Evolutionary conservation across 2,329 filamentous ascomycete genomes (phyloP), one percentile per base, ranked within the genome.

Genomic region (Trichoderma endophyticum): DNA sequence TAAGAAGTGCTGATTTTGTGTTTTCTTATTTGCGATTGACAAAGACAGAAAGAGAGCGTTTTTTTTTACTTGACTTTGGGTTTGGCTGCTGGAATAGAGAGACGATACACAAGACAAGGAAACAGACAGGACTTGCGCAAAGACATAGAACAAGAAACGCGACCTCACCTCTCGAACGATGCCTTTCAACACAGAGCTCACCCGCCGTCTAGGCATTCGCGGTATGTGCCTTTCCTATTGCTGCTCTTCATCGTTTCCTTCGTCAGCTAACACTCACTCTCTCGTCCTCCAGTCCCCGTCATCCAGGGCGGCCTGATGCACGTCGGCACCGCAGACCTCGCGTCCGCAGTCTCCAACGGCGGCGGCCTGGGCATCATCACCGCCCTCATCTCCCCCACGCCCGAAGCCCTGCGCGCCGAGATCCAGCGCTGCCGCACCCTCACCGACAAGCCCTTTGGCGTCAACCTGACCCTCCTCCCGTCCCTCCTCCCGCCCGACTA

Each of bases 401-500:
- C 96, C 62, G 93, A 94, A 82, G 94, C 93, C 80, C 91, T 99
- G 71, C 94, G 95, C 82, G 92, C 93, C 79, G 96, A 99, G 85
- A 99, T 99, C 83, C 91, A 89, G 75, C 91, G 89, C 84, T 97
- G 93, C 86, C 92, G 91, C 77, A 89, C 86, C 75, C 90, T 98
- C 85, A 96, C 93, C 71, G 85, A 86, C 74, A 87, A 90, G 75
- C 93, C 93, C 21, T 98, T 99, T 82, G 96, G 88, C 78, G 95
- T 98, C 77, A 99, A 99, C 84, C 89, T 98, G 76, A 99, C 96
- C 9, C 91, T 98, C 74, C 91, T 98, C 60, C 96, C 96, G 32
- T 89, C 95, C 71, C 88, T 98, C 77, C 91, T 94, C 11, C 94
- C 96, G 7, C 96, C 96, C 6, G 92, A 98, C 86, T 99, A 99